Conservation (phyloP, 2,329 filamentous ascomycete species). For the Paramyrothecium roridum region DNA sequence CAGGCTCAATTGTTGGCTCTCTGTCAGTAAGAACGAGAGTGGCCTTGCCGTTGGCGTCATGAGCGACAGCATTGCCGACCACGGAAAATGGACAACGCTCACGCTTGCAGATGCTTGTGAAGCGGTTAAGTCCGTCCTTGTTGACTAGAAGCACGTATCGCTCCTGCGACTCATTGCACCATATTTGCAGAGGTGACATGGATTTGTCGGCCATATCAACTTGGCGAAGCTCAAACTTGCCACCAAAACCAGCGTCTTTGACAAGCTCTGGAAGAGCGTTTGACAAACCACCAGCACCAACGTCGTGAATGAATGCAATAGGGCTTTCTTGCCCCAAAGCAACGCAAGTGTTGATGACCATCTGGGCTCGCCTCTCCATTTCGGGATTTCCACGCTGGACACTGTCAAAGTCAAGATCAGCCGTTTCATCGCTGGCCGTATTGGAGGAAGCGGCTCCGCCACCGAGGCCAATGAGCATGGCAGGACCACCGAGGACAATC, state of each 20-base stretch:
- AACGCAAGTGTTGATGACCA: conserved; percentile 94
- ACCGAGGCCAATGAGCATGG: conserved; percentile 95
- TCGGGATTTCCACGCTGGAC: conserved; percentile 97
- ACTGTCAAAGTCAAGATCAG: conserved; percentile 93
- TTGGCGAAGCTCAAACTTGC: conserved; percentile 90
- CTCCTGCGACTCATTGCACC: conserved; percentile 97
- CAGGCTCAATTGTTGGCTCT: conserved; percentile 70
- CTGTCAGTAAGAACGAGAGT: conserved; percentile 78
- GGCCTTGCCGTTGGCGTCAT: conserved; percentile 60
- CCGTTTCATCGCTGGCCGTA: conserved; percentile 81
- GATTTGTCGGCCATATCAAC: conserved; percentile 85
- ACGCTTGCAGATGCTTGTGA: conserved; percentile 64
- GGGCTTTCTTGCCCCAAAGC: conserved; percentile 81
- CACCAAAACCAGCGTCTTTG: conserved; percentile 87
- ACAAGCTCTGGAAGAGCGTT: conserved; percentile 84
- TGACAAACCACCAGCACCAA: conserved; percentile 80
- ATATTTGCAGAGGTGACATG: conserved; percentile 95
- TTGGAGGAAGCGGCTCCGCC: conserved; percentile 93
- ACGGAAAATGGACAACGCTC: conserved; percentile 92
- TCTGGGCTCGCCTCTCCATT: conserved; percentile 91
- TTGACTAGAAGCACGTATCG: conserved; percentile 91
- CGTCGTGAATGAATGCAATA: conserved; percentile 96
- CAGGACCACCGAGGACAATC: conserved; percentile 90
- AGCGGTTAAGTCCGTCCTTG: conserved; percentile 75
- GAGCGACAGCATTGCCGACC: conserved; percentile 72